phyloP scores from a whole-genome alignment of 768 basidiomycete genomes.

The Psilocybe azurescens region DNA sequence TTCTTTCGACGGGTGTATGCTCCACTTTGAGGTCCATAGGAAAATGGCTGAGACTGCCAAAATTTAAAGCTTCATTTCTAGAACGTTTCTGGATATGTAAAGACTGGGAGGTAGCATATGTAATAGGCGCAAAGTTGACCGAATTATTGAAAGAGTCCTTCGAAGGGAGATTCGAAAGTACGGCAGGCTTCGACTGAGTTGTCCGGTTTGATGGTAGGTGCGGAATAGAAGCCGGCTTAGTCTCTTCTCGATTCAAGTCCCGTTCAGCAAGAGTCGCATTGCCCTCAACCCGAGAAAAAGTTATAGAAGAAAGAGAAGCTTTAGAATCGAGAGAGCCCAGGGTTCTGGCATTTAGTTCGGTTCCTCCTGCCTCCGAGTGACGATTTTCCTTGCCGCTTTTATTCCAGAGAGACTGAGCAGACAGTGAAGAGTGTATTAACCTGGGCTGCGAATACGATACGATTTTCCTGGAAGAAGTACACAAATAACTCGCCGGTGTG shows the following conservation, averaged over 20 bases:
- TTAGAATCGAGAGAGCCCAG: neutral
- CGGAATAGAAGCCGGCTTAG: neutral
- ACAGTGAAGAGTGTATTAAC: constrained; percentile 7
- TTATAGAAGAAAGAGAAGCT: constrained; percentile 1
- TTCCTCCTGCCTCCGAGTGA: neutral
- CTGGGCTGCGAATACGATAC: constrained; percentile 14
- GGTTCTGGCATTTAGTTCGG: constrained; percentile 3
- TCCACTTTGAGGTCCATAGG: neutral
- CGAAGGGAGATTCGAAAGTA: neutral
- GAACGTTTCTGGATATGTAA: constrained; percentile 13
- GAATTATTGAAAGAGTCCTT: constrained; percentile 3
- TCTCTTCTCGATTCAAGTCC: constrained; percentile 12
- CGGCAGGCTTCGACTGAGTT: neutral
- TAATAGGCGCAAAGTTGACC: constrained; percentile 3
- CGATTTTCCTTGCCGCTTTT: constrained; percentile 3
- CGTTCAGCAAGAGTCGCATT: constrained; percentile 11
- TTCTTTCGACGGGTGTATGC: neutral
- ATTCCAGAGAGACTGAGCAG: constrained; percentile 7
- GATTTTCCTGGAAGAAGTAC: constrained; percentile 16
- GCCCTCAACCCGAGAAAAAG: neutral
- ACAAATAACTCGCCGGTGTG: constrained; percentile 14
- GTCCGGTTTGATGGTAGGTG: neutral
- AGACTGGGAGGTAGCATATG: constrained; percentile 17
- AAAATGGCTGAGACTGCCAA: constrained; percentile 14
- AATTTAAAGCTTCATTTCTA: constrained; percentile 10